These are phyloP conservation scores for Heliocybe sulcata DNA, from an alignment of 1,284 basidiomycete species.

Conservation along the genomic window DNA sequence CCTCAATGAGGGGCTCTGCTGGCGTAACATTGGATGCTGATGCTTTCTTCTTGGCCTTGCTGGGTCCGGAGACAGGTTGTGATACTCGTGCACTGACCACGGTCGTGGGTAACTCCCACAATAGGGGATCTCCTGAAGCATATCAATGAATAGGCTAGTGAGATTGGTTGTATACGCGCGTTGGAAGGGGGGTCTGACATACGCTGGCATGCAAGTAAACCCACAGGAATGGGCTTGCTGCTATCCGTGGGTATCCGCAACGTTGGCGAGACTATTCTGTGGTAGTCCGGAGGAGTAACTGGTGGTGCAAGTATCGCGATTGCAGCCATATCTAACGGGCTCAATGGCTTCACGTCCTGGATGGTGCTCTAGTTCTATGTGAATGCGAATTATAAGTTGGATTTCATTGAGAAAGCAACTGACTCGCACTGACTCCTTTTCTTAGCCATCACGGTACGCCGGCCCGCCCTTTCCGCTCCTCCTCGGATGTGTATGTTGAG, in stretches of 20 bases:
- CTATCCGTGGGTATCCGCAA: constrained; percentile 45
- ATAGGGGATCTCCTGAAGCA: constrained; percentile 54
- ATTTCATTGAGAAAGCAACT: too few species aligned
- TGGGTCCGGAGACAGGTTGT: constrained; percentile 38
- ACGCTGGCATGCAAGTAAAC: constrained; percentile 70
- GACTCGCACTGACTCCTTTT: too few species aligned
- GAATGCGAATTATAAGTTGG: too few species aligned
- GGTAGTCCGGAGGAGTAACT: constrained; percentile 48
- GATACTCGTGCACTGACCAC: constrained; percentile 41
- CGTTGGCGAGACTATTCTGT: constrained; percentile 52
- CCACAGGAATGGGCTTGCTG: constrained; percentile 52
- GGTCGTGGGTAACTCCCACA: constrained; percentile 45
- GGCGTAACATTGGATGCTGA: constrained; percentile 38
- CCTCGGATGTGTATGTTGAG: too few species aligned
- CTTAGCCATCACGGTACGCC: too few species aligned
- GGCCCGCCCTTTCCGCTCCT: too few species aligned
- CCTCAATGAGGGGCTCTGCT: constrained; percentile 43
- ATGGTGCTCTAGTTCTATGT: too few species aligned
- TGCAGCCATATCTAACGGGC: constrained; percentile 22
- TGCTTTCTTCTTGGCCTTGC: constrained; percentile 44
- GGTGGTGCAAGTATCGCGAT: constrained; percentile 25
- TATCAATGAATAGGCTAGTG: not conserved
- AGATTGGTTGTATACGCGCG: constrained; percentile 8
- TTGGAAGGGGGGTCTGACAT: constrained; percentile 15
- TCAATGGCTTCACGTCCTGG: too few species aligned